phyloP scores from a whole-genome alignment of 2,329 filamentous ascomycete species.

The Fusarium sp. region DNA sequence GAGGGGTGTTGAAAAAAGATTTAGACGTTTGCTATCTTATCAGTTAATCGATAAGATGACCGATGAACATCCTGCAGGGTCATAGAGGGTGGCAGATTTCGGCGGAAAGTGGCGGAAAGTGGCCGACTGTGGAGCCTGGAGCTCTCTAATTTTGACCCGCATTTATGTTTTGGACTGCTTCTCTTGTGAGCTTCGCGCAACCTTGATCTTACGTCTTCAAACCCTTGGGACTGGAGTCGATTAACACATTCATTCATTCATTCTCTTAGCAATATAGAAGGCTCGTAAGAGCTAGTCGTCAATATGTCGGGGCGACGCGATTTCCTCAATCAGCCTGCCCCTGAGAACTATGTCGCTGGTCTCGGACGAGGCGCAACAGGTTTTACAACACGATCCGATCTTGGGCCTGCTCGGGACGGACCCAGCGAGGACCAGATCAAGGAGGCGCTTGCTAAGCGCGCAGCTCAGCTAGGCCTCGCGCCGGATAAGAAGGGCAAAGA shows the following conservation, averaged over 20 bases:
- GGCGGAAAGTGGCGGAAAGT: constrained; percentile 11
- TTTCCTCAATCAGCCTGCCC: constrained; percentile 87
- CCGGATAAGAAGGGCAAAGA: constrained; percentile 77
- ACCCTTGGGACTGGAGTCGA: not conserved
- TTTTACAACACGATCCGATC: constrained; percentile 96
- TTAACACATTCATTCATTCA: constrained; percentile 5
- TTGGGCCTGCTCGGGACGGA: constrained; percentile 93
- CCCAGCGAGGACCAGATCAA: constrained; percentile 99
- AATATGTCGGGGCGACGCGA: constrained; percentile 77
- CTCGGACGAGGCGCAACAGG: constrained; percentile 97
- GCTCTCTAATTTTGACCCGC: constrained; percentile 26
- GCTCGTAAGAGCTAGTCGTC: constrained; percentile 31
- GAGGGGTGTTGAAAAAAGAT: constrained; percentile 33
- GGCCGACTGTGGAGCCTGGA: constrained; percentile 11
- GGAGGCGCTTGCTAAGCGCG: constrained; percentile 93
- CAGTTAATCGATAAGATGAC: constrained; percentile 8
- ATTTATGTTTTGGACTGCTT: constrained; percentile 28
- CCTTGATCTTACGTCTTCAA: constrained; percentile 1
- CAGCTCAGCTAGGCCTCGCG: constrained; percentile 80
- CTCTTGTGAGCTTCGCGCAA: constrained; percentile 22
- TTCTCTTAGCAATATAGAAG: constrained; percentile 15
- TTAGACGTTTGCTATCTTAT: constrained; percentile 24
- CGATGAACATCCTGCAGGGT: not conserved
- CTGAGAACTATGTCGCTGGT: constrained; percentile 93
- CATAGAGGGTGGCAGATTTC: not conserved